Evolutionary conservation across 2,329 filamentous ascomycete genomes (phyloP).

Genomic region (Botryosphaeria dothidea): DNA sequence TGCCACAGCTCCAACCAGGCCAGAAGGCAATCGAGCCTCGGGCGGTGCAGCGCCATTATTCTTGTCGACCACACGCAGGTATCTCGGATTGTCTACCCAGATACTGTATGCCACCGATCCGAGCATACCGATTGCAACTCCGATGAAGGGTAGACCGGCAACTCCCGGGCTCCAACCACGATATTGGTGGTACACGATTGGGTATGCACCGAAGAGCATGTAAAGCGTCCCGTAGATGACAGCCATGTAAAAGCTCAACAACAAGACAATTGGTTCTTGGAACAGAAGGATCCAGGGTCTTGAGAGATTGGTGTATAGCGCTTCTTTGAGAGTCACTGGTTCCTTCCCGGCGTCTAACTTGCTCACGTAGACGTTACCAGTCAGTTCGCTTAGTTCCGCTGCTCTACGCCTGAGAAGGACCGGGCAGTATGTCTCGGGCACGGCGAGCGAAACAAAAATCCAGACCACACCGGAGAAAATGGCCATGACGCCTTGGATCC

Average conservation of each 20-base stretch:
- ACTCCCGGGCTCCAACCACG: slow-evolving; percentile 40
- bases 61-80: slow-evolving; percentile 44
- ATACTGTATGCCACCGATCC: slow-evolving; percentile 55
- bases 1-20: slow-evolving; percentile 72
- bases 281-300: slow-evolving; percentile 71
- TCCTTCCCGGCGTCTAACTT: slow-evolving; percentile 43
- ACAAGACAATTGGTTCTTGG: slow-evolving; percentile 67
- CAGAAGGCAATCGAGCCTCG: slow-evolving; percentile 80
- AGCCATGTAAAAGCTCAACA: slow-evolving; percentile 67
- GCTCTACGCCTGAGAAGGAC: slow-evolving; percentile 54
- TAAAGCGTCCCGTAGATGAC: slow-evolving; percentile 56
- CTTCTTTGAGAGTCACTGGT: slow-evolving; percentile 44
- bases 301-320: slow-evolving; percentile 58
- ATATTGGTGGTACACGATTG: slow-evolving; percentile 62
- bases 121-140: slow-evolving; percentile 68
- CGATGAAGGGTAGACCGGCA: slow-evolving; percentile 58
- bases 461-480: slow-evolving; percentile 36
- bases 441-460: slow-evolving; percentile 33
- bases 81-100: slow-evolving; percentile 35
- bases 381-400: slow-evolving; percentile 47
- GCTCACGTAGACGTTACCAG: slow-evolving; percentile 53
- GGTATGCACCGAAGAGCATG: slow-evolving; percentile 52
- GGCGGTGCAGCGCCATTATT: slow-evolving; percentile 58
- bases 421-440: slow-evolving; percentile 48
- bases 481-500: slow-evolving; percentile 41